A percentile compares a stretch with the other conserved stretches of the same genome.
These are phyloP conservation scores for Parachaetomium inaequale DNA, from an alignment of 495 filamentous ascomycete genomes.

Conservation along the genomic window DNA sequence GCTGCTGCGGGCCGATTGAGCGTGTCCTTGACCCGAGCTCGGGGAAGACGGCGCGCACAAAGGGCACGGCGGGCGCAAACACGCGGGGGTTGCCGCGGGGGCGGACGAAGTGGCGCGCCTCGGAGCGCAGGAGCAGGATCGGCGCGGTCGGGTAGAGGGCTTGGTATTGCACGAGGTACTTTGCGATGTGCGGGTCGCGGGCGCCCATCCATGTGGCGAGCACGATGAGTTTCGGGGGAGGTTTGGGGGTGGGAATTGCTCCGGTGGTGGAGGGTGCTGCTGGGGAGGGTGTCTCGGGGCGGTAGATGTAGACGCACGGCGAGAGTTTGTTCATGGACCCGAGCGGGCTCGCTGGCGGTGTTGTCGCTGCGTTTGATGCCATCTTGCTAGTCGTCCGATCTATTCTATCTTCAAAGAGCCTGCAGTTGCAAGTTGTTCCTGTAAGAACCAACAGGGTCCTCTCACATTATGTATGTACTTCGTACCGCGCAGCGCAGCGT, in stretches of 20 bases:
- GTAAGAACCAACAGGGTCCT: background rate
- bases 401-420: background rate
- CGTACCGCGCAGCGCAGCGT: background rate
- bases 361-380: constrained; percentile 21
- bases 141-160: constrained; percentile 36
- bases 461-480: background rate
- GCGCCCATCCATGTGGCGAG: constrained; percentile 47
- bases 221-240: constrained; percentile 38
- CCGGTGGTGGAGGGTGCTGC: background rate
- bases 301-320: constrained; percentile 36
- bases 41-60: constrained; percentile 22
- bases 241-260: background rate
- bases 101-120: constrained; percentile 30
- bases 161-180: constrained; percentile 43
- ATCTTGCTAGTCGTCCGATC: constrained; percentile 8
- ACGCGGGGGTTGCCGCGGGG: constrained; percentile 11
- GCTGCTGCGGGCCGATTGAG: no score
- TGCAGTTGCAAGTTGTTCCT: background rate
- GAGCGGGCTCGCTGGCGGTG: constrained; percentile 20
- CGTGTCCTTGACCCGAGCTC: no score
- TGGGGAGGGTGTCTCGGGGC: constrained; percentile 20
- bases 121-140: constrained; percentile 42
- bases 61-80: constrained; percentile 21
- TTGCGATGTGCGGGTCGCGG: constrained; percentile 43
- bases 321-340: constrained; percentile 40